These are phyloP conservation scores for Taxawa tesnikishii DNA, from an alignment of 2,329 filamentous ascomycete species.

Conservation along the genomic window DNA sequence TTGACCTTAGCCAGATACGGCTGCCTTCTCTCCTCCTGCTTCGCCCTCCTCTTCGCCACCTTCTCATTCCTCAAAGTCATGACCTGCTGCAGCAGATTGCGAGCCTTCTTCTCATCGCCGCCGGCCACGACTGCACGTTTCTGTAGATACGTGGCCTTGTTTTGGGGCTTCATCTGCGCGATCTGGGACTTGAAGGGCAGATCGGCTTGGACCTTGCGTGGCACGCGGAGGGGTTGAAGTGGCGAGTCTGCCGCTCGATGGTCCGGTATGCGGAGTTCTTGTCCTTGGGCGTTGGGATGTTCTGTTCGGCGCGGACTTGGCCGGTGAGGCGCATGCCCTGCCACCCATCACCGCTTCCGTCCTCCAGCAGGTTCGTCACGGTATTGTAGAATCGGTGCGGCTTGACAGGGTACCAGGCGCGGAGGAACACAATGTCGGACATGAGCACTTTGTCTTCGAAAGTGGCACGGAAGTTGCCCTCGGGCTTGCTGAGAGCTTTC, in stretches of 20 bases:
- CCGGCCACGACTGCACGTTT: slow-evolving; percentile 84
- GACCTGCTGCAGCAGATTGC: slow-evolving; percentile 85
- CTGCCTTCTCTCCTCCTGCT: slow-evolving; percentile 78
- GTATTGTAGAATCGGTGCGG: slow-evolving; percentile 96
- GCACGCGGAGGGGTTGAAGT: slow-evolving; percentile 57
- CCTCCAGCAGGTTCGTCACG: slow-evolving; percentile 76
- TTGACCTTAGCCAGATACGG: slow-evolving; percentile 74
- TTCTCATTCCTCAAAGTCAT: slow-evolving; percentile 86
- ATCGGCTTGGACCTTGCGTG: slow-evolving; percentile 64
- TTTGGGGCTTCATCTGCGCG: slow-evolving; percentile 65
- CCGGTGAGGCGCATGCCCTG: slow-evolving; percentile 88
- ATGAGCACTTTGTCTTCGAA: slow-evolving; percentile 98
- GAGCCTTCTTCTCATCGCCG: slow-evolving; percentile 73
- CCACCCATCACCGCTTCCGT: slow-evolving; percentile 44
- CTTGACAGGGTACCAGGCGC: slow-evolving; percentile 93
- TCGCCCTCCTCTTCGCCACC: slow-evolving; percentile 64
- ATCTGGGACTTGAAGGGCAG: slow-evolving; percentile 92
- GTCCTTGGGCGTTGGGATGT: slow-evolving; percentile 62
- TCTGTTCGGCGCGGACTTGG: slow-evolving; percentile 68
- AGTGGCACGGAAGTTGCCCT: slow-evolving; percentile 90
- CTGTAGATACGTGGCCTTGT: slow-evolving; percentile 77
- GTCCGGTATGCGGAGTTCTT: slow-evolving; percentile 77
- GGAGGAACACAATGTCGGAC: slow-evolving; percentile 89
- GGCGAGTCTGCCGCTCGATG: slow-evolving; percentile 37
- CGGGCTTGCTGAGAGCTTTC: slow-evolving; percentile 80